Base-by-base conservation (phyloP, 1,284 basidiomycete species). In the Wallemia hederae region DNA sequence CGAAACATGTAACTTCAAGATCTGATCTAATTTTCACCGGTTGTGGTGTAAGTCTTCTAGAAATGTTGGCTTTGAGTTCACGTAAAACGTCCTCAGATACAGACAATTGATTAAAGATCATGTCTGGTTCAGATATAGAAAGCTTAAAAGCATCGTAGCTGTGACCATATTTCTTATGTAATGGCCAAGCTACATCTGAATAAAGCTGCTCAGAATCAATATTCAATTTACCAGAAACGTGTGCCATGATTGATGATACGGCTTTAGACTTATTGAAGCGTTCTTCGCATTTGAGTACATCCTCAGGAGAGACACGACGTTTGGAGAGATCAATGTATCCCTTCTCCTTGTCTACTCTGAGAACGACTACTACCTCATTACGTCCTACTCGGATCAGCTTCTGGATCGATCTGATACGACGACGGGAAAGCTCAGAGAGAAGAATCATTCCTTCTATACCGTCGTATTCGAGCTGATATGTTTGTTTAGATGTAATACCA, bases 391-490 rank as follows among this genome's bases (percentile, higher is more conserved):
- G 78, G 71, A 98, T 98, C 62, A 98, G 79, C 72, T 98, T 98
- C 72, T 98, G 92, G 59, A 99, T 96, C 22, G 87, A 92, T 67
- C 92, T 76, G 69, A 99, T 99, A 72, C 94, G 92, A 70, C 94
- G 78, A 68, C 94, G 76, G 22, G 90, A 96, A 7, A 99, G 81
- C 72, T 98, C 94, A 9, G 92, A 96, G 24, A 98, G 81, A 27
- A 98, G 74, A 66, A 99, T 98, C 92, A 99, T 99, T 66, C 94
- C 92, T 71, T 99, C 94, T 62, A 92, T 94, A 70, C 91, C 91
- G 72, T 98, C 92, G 70, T 98, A 97, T 73, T 97, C 91, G 68
- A 97, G 82, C 89, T 94, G 71, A 11, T 7, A 1, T 15, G 25
- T 9, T 59, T 55, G 19, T n/a, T 55, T 27, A n/a, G 26, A 24